Evolutionary conservation across 352 stramenopile genomes (phyloP), one percentile per base, ranked within the genome.

Genomic region (Saprolegnia parasitica): DNA sequence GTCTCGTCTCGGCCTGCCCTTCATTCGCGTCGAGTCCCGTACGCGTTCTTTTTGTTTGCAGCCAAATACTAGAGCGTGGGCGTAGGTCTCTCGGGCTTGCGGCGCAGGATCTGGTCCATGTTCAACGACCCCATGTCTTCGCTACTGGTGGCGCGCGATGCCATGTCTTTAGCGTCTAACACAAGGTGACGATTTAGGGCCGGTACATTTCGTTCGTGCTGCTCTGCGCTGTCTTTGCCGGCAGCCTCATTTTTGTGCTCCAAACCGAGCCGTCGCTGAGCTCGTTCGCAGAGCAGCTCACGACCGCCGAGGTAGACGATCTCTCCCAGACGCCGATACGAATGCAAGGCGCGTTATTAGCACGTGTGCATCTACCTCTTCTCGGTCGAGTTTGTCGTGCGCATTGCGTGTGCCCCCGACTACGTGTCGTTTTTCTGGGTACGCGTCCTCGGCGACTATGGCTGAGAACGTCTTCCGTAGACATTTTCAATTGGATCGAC

Each of bases 401-500:
- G 87, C 5, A 50, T 87, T 0, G 10, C 84, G 15, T 76, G 80
- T 10, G 78, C 78, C 37, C 83, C 83, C 5, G 84, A 74, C 67
- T 82, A 83, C 39, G 23, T 73, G 11, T 18, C 0, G 0, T 95
- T 93, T 58, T 90, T 18, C 67, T 72, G 52, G 76, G 84, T 91
- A 75, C 45, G 71, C 71, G 21, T 9, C 4, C 20, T 52, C 21
- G 11, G 29, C 11, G 9, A 11, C 21, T 65, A 18, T 35, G 2
- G 42, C 8, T 71, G 23, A 11, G 29, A 6, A 2, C 8, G 0
- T 29, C 35, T 49, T 37, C 4, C 20, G 9, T 60, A 93, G 84
- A 87, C 32, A 77, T 79, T 23, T 76, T 86, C 8, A 96, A 96
- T 56, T 87, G 86, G 76, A 75, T 96, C 45, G 89, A 96, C 65